Base-by-base conservation (phyloP, 495 filamentous ascomycete species). In the Corynascus novoguineensis region DNA sequence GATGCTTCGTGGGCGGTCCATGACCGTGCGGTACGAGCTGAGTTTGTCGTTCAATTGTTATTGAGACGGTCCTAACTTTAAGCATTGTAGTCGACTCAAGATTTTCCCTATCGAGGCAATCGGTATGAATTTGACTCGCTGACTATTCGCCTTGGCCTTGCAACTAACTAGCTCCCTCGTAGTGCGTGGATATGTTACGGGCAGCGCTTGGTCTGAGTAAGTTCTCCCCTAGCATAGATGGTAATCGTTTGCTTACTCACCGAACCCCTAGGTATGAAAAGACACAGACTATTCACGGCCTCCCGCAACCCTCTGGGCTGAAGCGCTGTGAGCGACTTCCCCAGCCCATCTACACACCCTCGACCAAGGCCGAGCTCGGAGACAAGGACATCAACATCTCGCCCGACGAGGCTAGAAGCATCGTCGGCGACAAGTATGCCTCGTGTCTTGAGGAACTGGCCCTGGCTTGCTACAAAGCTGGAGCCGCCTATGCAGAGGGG, bases 151-250 rank as follows among this genome's bases (percentile, higher is more conserved):
- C 31, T 5, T 6, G 0, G 15, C n/a, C 3, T 0, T 9, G n/a
- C 9, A 2, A 42, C 5, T 34, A 42, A 50, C 42, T 37, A 25
- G 5, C 5, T 19, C 1, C 9, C 12, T 4, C 5, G 31, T 24
- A 58, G 91, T 96, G 3, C 85, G 92, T 28, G 92, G 93, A 53
- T 97, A 97, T 72, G 86, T 98, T 70, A 96, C 92, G 6, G 93
- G 93, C 12, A 88, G 86, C 53, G 91, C 90, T 4, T 98, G 93
- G 93, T 78, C 75, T 29, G 91, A 95, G 71, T 62, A 4, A 54
- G 57, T 42, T 5, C 3, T 1, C 35, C 6, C 14, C 11, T 2
- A n/a, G n/a, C n/a, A n/a, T n/a, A n/a, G n/a, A n/a, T n/a, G n/a
- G n/a, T 41, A 2, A 25, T 11, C 27, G 31, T 0, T 22, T 0